A percentile compares a stretch with the other conserved stretches of the same genome.
phyloP scores from a whole-genome alignment of 768 basidiomycete species.

The Mycena galopus region DNA sequence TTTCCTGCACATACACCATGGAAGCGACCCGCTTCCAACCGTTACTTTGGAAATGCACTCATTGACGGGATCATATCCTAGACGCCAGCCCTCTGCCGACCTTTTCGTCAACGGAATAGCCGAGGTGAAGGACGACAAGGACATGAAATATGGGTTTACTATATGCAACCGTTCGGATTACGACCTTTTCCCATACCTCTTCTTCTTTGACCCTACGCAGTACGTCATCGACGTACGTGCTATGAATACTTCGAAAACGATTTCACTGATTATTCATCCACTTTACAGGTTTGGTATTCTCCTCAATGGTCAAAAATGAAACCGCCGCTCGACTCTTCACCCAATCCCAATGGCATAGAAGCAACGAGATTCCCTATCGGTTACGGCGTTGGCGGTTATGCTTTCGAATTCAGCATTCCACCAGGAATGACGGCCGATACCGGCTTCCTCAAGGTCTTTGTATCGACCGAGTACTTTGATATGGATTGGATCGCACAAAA shows the following conservation, averaged over 20 bases:
- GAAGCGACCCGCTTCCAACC: not conserved
- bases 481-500: constrained; percentile 59
- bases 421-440: constrained; percentile 48
- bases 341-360: not conserved
- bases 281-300: constrained; percentile 25
- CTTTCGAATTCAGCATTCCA: constrained; percentile 45
- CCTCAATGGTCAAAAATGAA: constrained; percentile 17
- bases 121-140: constrained; percentile 16
- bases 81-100: constrained; percentile 16
- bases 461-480: constrained; percentile 56
- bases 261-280: too few relatives aligned
- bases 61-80: not conserved
- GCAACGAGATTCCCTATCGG: constrained; percentile 24
- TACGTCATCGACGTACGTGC: constrained; percentile 30
- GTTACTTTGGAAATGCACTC: constrained; percentile 26
- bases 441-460: too few relatives aligned
- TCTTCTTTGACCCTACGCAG: constrained; percentile 31
- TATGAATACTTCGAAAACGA: not conserved
- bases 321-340: constrained; percentile 13
- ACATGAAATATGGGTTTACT: constrained; percentile 31
- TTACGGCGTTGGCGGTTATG: constrained; percentile 28
- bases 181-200: constrained; percentile 32
- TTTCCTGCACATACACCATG: constrained; percentile 19
- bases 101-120: too few relatives aligned
- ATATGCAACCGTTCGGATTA: constrained; percentile 28